phyloP scores from a whole-genome alignment of 192 early-diverging fungal genomes.

The Gigaspora rosea region DNA sequence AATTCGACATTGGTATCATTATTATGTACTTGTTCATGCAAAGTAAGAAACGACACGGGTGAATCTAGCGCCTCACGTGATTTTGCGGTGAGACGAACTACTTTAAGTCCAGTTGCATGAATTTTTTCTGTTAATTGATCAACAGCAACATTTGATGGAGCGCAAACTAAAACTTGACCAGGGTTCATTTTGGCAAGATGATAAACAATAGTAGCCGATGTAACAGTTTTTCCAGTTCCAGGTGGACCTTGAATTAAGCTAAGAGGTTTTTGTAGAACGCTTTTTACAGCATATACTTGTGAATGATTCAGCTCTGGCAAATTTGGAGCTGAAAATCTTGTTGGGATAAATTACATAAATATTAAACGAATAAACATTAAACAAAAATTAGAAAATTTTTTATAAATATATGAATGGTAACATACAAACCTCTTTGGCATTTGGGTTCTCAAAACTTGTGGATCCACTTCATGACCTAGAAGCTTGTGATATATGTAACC shows the following conservation, averaged over 20 bases:
- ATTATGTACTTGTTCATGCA: slow-evolving; percentile 96
- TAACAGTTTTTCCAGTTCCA: slow-evolving; percentile 99
- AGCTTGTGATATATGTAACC: slow-evolving; percentile 95
- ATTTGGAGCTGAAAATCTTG: slow-evolving; percentile 83
- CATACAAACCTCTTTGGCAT: slow-evolving; percentile 70
- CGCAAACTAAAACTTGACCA: slow-evolving; percentile 95
- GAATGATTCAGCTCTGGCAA: slow-evolving; percentile 97
- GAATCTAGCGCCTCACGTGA: slow-evolving; percentile 93
- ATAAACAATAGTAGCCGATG: slow-evolving; percentile 96
- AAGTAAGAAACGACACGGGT: slow-evolving; percentile 88
- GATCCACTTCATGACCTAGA: slow-evolving; percentile 93
- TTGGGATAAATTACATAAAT: not conserved
- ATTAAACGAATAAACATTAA: not conserved
- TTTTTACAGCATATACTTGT: slow-evolving; percentile 93
- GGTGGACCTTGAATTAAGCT: slow-evolving; percentile 96
- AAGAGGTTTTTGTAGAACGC: slow-evolving; percentile 88
- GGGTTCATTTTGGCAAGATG: slow-evolving; percentile 89
- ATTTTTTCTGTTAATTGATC: slow-evolving; percentile 98
- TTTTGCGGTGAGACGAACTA: slow-evolving; percentile 93
- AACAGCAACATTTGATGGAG: slow-evolving; percentile 99
- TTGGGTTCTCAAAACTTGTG: slow-evolving; percentile 75
- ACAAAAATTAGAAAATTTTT: too few species aligned
- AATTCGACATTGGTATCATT: slow-evolving; percentile 94
- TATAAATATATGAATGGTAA: not conserved
- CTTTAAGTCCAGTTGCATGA: slow-evolving; percentile 90